These are phyloP conservation scores for Colletotrichum endophyticum DNA, from an alignment of 2,329 filamentous ascomycete species.

Conservation along the genomic window DNA sequence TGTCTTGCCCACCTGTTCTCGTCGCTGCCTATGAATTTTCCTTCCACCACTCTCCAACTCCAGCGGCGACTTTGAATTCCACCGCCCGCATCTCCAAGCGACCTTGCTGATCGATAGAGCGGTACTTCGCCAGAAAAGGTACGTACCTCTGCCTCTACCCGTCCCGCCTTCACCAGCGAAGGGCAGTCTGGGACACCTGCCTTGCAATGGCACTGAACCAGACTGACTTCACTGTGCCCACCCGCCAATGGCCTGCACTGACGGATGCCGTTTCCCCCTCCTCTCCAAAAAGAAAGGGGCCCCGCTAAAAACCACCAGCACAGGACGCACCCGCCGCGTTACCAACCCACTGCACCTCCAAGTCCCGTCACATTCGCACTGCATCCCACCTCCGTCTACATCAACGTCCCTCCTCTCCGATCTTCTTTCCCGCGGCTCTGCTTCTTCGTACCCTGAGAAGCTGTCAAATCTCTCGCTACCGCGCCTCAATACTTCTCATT, in stretches of 20 bases:
- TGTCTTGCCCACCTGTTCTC: background rate
- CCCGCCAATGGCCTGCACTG: background rate
- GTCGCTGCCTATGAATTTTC: background rate
- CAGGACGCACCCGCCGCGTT: conserved; percentile 12
- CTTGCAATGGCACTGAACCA: background rate
- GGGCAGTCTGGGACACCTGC: background rate
- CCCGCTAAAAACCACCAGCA: conserved; percentile 19
- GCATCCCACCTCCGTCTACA: conserved; percentile 6
- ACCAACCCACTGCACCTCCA: conserved; percentile 18
- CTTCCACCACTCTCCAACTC: background rate
- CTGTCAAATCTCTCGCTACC: background rate
- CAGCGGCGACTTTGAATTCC: background rate
- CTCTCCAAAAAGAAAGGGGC: conserved; percentile 13
- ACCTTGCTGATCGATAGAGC: background rate
- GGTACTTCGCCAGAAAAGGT: background rate
- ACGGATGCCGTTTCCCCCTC: background rate
- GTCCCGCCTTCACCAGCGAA: background rate
- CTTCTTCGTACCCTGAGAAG: background rate
- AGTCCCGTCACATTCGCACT: conserved; percentile 15
- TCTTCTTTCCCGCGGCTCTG: background rate
- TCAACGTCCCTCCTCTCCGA: conserved; percentile 3
- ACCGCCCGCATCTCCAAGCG: background rate
- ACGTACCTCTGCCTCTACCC: background rate
- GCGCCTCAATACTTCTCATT: background rate
- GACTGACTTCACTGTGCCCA: conserved; percentile 10